phyloP scores from a whole-genome alignment of 2,329 filamentous ascomycete species.

The Juglanconis oblonga region DNA sequence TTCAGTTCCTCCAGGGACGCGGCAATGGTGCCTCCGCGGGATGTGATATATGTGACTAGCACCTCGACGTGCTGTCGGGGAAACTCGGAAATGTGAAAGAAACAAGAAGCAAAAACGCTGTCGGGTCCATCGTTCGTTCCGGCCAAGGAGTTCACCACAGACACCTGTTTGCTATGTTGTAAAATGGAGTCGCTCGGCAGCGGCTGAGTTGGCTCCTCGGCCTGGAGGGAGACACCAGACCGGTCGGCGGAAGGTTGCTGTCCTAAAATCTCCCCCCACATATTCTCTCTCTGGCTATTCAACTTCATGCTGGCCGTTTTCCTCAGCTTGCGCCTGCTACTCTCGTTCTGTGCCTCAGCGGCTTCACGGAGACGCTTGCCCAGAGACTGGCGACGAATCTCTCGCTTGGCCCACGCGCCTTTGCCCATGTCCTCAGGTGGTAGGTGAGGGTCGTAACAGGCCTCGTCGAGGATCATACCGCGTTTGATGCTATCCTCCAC shows the following conservation, averaged over 20 bases:
- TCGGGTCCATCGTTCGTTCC: constrained; percentile 26
- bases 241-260: constrained; percentile 32
- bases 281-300: constrained; percentile 70
- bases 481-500: constrained; percentile 76
- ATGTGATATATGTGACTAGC: constrained; percentile 45
- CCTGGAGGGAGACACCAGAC: constrained; percentile 17
- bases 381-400: constrained; percentile 42
- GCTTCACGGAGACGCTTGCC: constrained; percentile 60
- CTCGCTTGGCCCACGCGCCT: constrained; percentile 68
- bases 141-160: constrained; percentile 19
- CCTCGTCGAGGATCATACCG: constrained; percentile 87
- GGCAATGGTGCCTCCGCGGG: constrained; percentile 44
- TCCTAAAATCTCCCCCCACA: constrained; percentile 89
- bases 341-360: constrained; percentile 40
- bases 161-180: not conserved
- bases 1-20: constrained; percentile 40
- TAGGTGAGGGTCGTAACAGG: constrained; percentile 74
- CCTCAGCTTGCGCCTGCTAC: constrained; percentile 75
- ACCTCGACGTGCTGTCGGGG: constrained; percentile 47
- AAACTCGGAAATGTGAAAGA: constrained; percentile 62
- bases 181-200: constrained; percentile 9
- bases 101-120: constrained; percentile 52
- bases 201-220: constrained; percentile 15
- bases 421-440: constrained; percentile 69
- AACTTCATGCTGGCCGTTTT: constrained; percentile 85